Conservation (phyloP, 441 rosid species). For the Erodium texanum region DNA sequence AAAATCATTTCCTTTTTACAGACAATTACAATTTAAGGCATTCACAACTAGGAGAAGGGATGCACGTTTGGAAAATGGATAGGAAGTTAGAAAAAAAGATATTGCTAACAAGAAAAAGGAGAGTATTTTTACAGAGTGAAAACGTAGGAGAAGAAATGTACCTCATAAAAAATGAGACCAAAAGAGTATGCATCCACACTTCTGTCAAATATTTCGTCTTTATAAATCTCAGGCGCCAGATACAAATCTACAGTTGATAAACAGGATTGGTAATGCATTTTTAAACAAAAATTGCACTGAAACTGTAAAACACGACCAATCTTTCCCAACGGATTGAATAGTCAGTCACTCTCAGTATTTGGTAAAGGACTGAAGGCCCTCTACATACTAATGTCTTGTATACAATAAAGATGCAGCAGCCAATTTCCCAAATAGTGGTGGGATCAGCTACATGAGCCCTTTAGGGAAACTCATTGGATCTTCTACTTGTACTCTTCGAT, state of each 20-base stretch:
- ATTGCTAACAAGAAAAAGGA: background rate
- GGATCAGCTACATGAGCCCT: no score
- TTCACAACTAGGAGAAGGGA: background rate
- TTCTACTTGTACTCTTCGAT: background rate
- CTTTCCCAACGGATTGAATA: background rate
- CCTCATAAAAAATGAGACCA: conserved; percentile 82
- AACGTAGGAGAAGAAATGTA: conserved; percentile 20
- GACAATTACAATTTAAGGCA: background rate
- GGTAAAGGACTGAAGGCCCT: no score
- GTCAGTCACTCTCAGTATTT: no score
- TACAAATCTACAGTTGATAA: conserved; percentile 49
- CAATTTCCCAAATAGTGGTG: background rate
- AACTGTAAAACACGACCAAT: background rate
- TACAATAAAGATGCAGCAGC: background rate
- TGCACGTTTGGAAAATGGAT: no score
- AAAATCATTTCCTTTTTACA: background rate
- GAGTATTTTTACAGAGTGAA: background rate
- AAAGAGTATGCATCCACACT: conserved; percentile 76
- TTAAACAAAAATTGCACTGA: background rate
- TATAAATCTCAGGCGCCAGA: conserved; percentile 75
- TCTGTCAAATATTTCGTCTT: conserved; percentile 60
- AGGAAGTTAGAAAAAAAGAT: background rate
- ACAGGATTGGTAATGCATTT: conserved; percentile 11
- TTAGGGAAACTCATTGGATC: no score
- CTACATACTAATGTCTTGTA: no score